A percentile compares a stretch with the other conserved stretches of the same genome.
Conservation (phyloP, 2,329 filamentous ascomycete species). For the Trematosphaeria pertusa region DNA sequence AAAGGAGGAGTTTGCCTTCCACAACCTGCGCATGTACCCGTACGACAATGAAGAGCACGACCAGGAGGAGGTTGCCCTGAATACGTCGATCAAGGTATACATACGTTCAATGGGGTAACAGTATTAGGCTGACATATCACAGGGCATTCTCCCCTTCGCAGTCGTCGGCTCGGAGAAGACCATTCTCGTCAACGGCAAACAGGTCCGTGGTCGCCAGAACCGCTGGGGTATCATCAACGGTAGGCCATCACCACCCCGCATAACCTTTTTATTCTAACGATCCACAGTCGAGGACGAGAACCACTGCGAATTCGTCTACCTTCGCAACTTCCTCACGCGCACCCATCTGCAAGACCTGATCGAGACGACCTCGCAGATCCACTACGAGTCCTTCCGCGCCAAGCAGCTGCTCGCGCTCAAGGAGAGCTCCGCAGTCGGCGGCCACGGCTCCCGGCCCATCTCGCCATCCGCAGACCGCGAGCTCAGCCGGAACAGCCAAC, state of each 20-base stretch:
- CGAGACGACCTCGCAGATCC: slow-evolving; percentile 98
- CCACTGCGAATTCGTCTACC: slow-evolving; percentile 99
- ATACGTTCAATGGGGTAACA: neutral
- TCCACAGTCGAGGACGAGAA: slow-evolving; percentile 87
- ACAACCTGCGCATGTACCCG: slow-evolving; percentile 99
- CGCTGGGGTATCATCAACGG: slow-evolving; percentile 97
- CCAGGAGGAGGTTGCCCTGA: slow-evolving; percentile 91
- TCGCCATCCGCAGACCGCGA: slow-evolving; percentile 94
- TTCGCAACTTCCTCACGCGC: slow-evolving; percentile 97
- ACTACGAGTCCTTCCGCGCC: slow-evolving; percentile 99
- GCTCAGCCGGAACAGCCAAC: slow-evolving; percentile 94
- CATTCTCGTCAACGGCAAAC: slow-evolving; percentile 96
- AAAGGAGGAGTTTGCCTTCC: slow-evolving; percentile 99
- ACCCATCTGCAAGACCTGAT: slow-evolving; percentile 98
- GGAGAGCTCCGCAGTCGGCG: slow-evolving; percentile 89
- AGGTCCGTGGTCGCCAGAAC: slow-evolving; percentile 97
- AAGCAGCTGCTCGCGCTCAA: slow-evolving; percentile 98
- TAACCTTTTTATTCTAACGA: slow-evolving; percentile 19
- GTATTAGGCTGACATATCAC: slow-evolving; percentile 43
- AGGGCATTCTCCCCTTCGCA: slow-evolving; percentile 95
- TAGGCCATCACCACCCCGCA: slow-evolving; percentile 13
- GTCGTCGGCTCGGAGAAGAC: slow-evolving; percentile 98
- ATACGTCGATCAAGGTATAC: slow-evolving; percentile 92
- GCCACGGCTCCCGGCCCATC: slow-evolving; percentile 86
- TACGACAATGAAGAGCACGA: slow-evolving; percentile 99